phyloP scores from a whole-genome alignment of 2,329 filamentous ascomycete genomes.

The Cladorrhinum sp. region DNA sequence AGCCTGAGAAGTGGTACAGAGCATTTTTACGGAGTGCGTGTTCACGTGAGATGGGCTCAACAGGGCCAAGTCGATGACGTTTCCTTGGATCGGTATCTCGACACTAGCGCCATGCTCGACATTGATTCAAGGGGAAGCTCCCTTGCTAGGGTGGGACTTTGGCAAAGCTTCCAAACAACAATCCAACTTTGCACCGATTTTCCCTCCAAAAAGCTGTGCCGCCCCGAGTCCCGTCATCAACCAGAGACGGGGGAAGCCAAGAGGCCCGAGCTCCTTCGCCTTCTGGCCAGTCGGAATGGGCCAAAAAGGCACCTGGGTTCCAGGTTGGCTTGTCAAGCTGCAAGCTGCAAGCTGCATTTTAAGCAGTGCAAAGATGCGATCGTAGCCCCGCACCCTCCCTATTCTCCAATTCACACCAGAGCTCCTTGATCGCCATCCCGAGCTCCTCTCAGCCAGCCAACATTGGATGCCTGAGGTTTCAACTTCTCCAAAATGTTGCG shows the following conservation, averaged over 20 bases:
- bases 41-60: background rate
- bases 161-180: background rate
- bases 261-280: conserved; percentile 21
- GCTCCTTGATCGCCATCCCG: background rate
- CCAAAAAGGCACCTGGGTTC: conserved; percentile 2
- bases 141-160: background rate
- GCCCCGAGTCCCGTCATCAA: background rate
- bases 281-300: conserved; percentile 14
- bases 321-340: no score
- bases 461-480: conserved; percentile 16
- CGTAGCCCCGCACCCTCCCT: conserved; percentile 9
- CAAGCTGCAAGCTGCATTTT: background rate
- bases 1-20: background rate
- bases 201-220: conserved; percentile 3
- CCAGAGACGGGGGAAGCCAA: background rate
- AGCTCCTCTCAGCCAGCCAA: background rate
- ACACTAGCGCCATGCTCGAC: conserved; percentile 13
- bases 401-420: background rate
- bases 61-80: conserved; percentile 12
- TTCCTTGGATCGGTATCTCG: background rate
- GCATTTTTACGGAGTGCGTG: no score
- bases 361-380: conserved; percentile 7
- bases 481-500: conserved; percentile 16
- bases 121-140: conserved; percentile 4
- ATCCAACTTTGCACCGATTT: background rate